phyloP scores from a whole-genome alignment of 306 rosid genomes.

The Spatholobus suberectus region DNA sequence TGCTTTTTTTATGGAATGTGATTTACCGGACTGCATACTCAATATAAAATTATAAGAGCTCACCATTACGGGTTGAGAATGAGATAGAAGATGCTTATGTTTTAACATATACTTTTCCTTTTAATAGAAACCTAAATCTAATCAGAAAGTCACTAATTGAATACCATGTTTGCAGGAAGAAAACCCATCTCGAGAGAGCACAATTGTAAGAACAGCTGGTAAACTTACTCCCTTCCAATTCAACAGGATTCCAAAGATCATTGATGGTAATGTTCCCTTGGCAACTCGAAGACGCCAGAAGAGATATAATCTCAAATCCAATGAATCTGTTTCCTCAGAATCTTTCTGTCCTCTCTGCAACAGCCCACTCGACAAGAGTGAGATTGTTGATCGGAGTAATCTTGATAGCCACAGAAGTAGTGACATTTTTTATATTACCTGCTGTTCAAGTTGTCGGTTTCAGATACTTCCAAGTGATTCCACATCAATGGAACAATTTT shows the following conservation, averaged over 20 bases:
- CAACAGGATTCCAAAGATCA: constrained; percentile 78
- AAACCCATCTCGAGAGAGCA: constrained; percentile 92
- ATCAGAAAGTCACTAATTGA: constrained; percentile 17
- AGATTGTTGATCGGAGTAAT: constrained; percentile 54
- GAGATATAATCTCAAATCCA: constrained; percentile 76
- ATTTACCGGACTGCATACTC: constrained; percentile 18
- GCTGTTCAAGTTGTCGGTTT: constrained; percentile 87
- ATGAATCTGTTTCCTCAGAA: constrained; percentile 79
- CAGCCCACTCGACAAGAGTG: constrained; percentile 79
- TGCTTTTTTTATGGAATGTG: background rate
- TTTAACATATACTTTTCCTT: constrained; percentile 22
- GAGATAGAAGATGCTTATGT: constrained; percentile 26
- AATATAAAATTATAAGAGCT: background rate
- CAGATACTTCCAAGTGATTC: constrained; percentile 87
- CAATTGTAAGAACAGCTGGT: constrained; percentile 94
- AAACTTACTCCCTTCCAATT: constrained; percentile 93
- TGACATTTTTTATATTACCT: constrained; percentile 46
- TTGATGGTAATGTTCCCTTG: constrained; percentile 71
- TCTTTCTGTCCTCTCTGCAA: constrained; percentile 81
- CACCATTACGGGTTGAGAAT: background rate
- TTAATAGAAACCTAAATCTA: background rate
- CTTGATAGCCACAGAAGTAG: constrained; percentile 42
- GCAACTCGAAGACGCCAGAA: constrained; percentile 86
- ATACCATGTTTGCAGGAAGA: constrained; percentile 65
- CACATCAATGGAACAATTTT: constrained; percentile 54